These are phyloP conservation scores for Aspergillus chevalieri DNA, from an alignment of 2,329 filamentous ascomycete genomes.

Conservation along the genomic window DNA sequence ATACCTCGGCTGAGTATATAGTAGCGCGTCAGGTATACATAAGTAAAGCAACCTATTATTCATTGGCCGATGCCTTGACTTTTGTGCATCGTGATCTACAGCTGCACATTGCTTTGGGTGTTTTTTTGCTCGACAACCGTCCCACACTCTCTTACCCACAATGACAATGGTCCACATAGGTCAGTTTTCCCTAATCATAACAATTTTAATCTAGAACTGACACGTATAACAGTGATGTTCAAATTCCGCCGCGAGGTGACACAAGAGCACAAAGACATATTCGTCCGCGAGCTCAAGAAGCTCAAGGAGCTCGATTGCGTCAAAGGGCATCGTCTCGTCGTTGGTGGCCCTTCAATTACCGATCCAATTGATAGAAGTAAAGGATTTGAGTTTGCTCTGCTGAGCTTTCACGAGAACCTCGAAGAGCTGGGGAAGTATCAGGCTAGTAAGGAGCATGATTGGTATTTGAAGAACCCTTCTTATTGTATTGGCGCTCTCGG, in stretches of 20 bases:
- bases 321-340: constrained; percentile 42
- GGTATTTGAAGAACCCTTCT: constrained; percentile 22
- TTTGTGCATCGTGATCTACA: too few species aligned
- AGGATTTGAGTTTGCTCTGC: constrained; percentile 46
- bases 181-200: constrained; percentile 2
- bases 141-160: neutral
- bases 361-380: constrained; percentile 49
- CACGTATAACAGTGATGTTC: constrained; percentile 40
- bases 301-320: constrained; percentile 46
- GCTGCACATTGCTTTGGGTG: too few species aligned
- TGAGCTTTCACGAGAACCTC: constrained; percentile 47
- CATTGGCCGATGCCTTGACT: too few species aligned
- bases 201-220: too few species aligned
- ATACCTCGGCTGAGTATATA: too few species aligned
- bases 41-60: too few species aligned
- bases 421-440: constrained; percentile 48
- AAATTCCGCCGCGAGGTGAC: constrained; percentile 43
- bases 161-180: constrained; percentile 24
- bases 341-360: constrained; percentile 50
- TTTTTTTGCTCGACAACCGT: too few species aligned
- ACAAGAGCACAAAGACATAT: constrained; percentile 39
- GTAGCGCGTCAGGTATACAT: too few species aligned
- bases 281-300: constrained; percentile 44
- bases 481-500: neutral
- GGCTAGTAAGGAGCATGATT: constrained; percentile 47